Evolutionary conservation across 2,329 filamentous ascomycete species (phyloP).

Genomic region (Aphanoascus verrucosus): DNA sequence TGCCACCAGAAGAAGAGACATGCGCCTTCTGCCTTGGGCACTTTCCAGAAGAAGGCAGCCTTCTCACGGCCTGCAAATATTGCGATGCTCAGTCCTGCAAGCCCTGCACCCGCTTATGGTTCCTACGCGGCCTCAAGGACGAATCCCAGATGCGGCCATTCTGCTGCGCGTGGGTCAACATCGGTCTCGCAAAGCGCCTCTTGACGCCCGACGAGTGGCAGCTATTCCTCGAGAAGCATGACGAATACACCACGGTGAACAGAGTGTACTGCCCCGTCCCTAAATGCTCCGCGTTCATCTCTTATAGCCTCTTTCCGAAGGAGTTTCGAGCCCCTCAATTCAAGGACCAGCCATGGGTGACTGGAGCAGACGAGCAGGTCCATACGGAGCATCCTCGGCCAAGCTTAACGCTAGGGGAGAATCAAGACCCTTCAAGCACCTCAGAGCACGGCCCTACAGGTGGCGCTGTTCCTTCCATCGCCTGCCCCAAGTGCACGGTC

Average conservation of each 20-base stretch:
- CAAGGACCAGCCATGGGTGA: background rate
- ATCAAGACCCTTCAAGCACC: slow-evolving; percentile 15
- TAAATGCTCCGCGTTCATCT: slow-evolving; percentile 41
- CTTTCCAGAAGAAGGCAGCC: background rate
- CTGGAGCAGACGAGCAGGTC: background rate
- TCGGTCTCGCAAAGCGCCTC: slow-evolving; percentile 30
- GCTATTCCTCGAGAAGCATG: slow-evolving; percentile 36
- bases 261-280: slow-evolving; percentile 42
- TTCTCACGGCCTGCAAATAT: background rate
- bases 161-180: slow-evolving; percentile 37
- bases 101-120: slow-evolving; percentile 25
- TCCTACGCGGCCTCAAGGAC: slow-evolving; percentile 32
- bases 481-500: slow-evolving; percentile 37
- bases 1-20: no score
- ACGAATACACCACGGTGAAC: slow-evolving; percentile 38
- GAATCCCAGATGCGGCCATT: slow-evolving; percentile 36
- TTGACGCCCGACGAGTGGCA: slow-evolving; percentile 29
- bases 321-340: background rate
- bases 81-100: background rate
- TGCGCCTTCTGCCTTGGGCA: background rate
- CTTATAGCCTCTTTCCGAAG: slow-evolving; percentile 23
- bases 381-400: background rate
- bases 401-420: background rate
- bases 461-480: slow-evolving; percentile 13
- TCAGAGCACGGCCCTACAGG: background rate